These are phyloP conservation scores for Ilex paraguariensis DNA, from an alignment of 305 asterid species.

Conservation along the genomic window DNA sequence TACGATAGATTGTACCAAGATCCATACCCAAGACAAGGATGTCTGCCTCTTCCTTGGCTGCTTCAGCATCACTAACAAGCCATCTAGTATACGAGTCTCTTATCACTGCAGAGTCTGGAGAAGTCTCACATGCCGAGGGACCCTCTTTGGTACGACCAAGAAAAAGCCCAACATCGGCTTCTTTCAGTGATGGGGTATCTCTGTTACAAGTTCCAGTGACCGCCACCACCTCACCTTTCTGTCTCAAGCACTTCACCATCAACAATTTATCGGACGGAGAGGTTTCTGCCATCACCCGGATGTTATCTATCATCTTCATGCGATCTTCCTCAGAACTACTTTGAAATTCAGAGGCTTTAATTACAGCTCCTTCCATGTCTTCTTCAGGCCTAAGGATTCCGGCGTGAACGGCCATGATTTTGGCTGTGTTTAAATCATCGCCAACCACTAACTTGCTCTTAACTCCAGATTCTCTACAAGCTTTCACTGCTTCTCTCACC, in stretches of 20 bases:
- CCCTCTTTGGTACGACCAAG: not conserved
- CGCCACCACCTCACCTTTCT: conserved; percentile 20
- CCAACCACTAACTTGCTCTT: conserved; percentile 27
- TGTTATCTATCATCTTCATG: conserved; percentile 14
- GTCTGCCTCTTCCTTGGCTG: conserved; percentile 17
- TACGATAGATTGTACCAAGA: conserved; percentile 15
- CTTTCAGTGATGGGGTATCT: conserved; percentile 29
- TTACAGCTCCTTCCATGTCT: conserved; percentile 12
- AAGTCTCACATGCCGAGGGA: too few species aligned
- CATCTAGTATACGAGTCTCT: too few species aligned
- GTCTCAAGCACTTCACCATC: conserved; percentile 27
- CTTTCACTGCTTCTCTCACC: conserved; percentile 20
- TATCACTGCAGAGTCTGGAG: too few species aligned
- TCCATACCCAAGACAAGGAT: conserved; percentile 7
- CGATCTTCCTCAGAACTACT: conserved; percentile 19
- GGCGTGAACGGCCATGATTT: conserved; percentile 30
- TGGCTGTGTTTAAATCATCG: conserved; percentile 25
- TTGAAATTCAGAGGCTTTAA: conserved; percentile 28
- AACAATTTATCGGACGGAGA: conserved; percentile 30
- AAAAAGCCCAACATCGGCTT: conserved; percentile 38
- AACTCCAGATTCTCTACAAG: conserved; percentile 19
- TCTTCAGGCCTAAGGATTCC: conserved; percentile 28
- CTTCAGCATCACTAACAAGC: not conserved
- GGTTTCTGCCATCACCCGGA: conserved; percentile 25
- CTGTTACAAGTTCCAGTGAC: conserved; percentile 16